phyloP scores from a whole-genome alignment of 2,329 filamentous ascomycete species.

The Plectosphaerella plurivora region DNA sequence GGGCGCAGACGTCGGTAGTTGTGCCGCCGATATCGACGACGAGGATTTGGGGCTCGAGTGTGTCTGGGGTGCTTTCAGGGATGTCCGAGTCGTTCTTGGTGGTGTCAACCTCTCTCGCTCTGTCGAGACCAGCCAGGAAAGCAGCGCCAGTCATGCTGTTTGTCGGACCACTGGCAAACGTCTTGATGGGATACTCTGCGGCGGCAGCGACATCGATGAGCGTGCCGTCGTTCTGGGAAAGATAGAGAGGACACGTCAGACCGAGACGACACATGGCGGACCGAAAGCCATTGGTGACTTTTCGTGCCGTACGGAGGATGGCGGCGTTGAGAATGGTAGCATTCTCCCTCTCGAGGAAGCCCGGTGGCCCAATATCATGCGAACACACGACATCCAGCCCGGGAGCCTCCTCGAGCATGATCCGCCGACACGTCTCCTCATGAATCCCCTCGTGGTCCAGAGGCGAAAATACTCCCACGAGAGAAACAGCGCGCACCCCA shows the following conservation, averaged over 20 bases:
- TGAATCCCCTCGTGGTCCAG: conserved; percentile 35
- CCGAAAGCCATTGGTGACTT: conserved; percentile 42
- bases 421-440: conserved; percentile 30
- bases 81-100: not conserved
- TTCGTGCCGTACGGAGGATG: conserved; percentile 40
- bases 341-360: conserved; percentile 44
- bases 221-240: conserved; percentile 52
- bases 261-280: conserved; percentile 37
- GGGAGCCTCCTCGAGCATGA: conserved; percentile 30
- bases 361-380: conserved; percentile 36
- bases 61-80: not conserved
- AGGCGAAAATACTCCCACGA: conserved; percentile 42
- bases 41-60: conserved; percentile 27
- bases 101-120: conserved; percentile 8
- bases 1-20: conserved; percentile 54
- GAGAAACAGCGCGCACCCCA: conserved; percentile 31
- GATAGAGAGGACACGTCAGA: conserved; percentile 37
- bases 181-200: conserved; percentile 44
- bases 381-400: conserved; percentile 34
- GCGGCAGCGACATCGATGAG: conserved; percentile 42
- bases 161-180: conserved; percentile 49
- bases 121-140: conserved; percentile 44
- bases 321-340: conserved; percentile 51
- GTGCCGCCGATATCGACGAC: conserved; percentile 59
- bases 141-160: conserved; percentile 51